These are phyloP conservation scores for Suillus subalutaceus DNA, from an alignment of 768 basidiomycete species.

Conservation along the genomic window DNA sequence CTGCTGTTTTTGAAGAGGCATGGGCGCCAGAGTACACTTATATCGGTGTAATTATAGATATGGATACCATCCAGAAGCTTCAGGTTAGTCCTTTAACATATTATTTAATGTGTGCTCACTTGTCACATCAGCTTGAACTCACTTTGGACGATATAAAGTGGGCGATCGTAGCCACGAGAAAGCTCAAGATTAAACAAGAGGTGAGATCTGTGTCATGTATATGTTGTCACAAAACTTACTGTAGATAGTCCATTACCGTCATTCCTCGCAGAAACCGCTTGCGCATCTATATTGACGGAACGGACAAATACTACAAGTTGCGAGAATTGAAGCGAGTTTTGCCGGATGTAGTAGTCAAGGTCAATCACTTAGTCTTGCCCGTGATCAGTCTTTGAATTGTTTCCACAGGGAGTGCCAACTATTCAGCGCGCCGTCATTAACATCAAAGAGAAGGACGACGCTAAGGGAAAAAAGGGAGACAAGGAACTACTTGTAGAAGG, in stretches of 20 bases:
- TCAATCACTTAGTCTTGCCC: conserved; percentile 26
- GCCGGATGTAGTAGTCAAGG: conserved; percentile 90
- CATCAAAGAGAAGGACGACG: conserved; percentile 86
- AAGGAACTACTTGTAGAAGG: conserved; percentile 96
- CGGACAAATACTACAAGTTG: conserved; percentile 81
- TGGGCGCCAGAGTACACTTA: conserved; percentile 95
- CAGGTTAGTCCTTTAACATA: conserved; percentile 53
- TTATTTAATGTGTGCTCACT: neutral
- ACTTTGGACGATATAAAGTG: conserved; percentile 92
- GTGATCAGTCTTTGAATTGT: neutral
- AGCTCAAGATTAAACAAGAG: conserved; percentile 91
- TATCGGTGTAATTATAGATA: conserved; percentile 90
- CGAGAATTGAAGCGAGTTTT: conserved; percentile 86
- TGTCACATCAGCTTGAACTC: conserved; percentile 72
- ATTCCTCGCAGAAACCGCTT: conserved; percentile 75
- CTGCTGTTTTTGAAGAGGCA: conserved; percentile 91
- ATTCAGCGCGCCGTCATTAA: conserved; percentile 95
- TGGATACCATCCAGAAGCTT: conserved; percentile 83
- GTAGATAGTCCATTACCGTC: conserved; percentile 67
- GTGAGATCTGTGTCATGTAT: conserved; percentile 36
- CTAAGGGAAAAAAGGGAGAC: conserved; percentile 79
- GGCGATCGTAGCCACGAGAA: conserved; percentile 84
- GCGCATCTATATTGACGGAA: conserved; percentile 77
- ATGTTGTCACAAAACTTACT: neutral
- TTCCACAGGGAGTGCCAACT: conserved; percentile 72